These are phyloP conservation scores for Aureobasidium vineae DNA, from an alignment of 2,329 filamentous ascomycete species.

Conservation along the genomic window DNA sequence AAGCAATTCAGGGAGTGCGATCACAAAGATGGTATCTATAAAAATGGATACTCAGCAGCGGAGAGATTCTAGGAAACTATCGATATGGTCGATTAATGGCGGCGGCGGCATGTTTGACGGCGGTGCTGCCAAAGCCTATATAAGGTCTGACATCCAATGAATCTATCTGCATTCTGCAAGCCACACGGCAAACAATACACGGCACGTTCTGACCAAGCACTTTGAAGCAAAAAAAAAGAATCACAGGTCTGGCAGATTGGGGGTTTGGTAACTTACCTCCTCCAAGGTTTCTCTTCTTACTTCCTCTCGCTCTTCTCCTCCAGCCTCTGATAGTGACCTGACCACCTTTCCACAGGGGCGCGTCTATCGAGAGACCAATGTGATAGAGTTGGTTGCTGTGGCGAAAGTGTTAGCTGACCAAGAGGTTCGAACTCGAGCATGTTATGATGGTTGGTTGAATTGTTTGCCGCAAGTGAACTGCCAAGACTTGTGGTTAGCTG, in stretches of 20 bases:
- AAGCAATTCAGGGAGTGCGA: background rate
- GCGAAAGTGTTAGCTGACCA: background rate
- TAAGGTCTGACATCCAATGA: background rate
- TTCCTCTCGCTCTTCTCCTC: background rate
- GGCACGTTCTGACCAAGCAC: background rate
- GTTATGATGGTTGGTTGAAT: background rate
- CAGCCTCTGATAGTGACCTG: slow-evolving; percentile 4
- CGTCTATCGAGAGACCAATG: background rate
- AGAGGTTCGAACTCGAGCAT: background rate
- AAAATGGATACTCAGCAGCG: background rate
- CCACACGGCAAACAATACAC: background rate
- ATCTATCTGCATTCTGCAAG: background rate
- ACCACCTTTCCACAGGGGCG: slow-evolving; percentile 9
- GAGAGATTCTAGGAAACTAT: background rate
- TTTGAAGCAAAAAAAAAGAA: background rate
- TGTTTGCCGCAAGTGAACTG: background rate
- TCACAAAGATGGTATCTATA: background rate
- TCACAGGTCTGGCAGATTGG: background rate
- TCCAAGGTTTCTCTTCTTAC: background rate
- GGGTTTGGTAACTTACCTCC: background rate
- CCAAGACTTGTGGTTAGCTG: background rate
- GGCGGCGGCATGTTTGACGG: slow-evolving; percentile 1
- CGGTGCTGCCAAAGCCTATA: background rate
- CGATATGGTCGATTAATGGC: background rate
- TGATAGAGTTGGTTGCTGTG: background rate